These are phyloP conservation scores for Penicillium palitans DNA, from an alignment of 2,329 filamentous ascomycete species.

Conservation along the genomic window DNA sequence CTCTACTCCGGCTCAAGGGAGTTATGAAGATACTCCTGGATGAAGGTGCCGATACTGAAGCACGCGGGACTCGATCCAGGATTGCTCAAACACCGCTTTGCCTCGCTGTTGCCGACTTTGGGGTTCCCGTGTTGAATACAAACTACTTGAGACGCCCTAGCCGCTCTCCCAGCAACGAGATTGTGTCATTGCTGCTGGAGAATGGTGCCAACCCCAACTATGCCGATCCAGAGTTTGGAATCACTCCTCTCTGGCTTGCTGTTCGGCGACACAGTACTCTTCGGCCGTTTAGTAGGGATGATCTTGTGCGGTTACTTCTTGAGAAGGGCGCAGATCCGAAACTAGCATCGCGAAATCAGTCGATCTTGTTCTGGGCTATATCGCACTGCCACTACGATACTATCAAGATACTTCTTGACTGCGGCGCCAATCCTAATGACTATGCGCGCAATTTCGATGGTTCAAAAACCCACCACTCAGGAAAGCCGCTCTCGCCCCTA, in stretches of 20 bases:
- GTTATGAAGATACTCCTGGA: background rate
- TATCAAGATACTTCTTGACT: background rate
- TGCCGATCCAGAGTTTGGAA: background rate
- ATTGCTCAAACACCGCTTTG: background rate
- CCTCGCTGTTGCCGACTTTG: background rate
- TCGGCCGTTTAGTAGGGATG: background rate
- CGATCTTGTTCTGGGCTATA: background rate
- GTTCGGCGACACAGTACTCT: background rate
- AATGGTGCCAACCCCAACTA: background rate
- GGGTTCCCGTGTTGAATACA: background rate
- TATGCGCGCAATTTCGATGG: background rate
- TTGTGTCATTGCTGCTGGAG: background rate
- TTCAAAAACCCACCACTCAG: background rate
- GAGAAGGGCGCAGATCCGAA: background rate
- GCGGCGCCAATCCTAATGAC: constrained; percentile 1
- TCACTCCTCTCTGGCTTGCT: constrained; percentile 4
- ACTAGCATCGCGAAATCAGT: background rate
- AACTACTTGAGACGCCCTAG: background rate
- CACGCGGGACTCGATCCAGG: background rate
- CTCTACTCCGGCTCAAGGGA: background rate
- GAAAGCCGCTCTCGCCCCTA: background rate
- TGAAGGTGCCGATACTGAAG: background rate
- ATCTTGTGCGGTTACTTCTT: background rate
- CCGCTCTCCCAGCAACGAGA: background rate
- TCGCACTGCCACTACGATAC: background rate